phyloP scores from a whole-genome alignment of 345 rosid species.

The Linum tenue region DNA sequence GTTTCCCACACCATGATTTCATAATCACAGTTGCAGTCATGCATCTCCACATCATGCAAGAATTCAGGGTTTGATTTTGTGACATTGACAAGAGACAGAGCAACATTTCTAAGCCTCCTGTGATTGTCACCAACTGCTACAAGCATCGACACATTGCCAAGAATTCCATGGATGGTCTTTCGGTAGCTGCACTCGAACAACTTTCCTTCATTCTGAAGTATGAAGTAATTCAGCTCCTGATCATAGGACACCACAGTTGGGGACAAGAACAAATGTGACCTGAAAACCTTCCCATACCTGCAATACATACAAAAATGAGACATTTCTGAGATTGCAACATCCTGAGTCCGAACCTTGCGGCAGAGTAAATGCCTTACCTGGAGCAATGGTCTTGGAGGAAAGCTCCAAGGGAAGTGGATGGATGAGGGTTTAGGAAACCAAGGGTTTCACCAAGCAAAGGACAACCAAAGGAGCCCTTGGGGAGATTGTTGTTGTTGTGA shows the following conservation, averaged over 20 bases:
- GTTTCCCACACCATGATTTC: conserved; percentile 34
- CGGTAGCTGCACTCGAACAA: conserved; percentile 21
- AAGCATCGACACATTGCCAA: conserved; percentile 53
- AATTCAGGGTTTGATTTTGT: conserved; percentile 43
- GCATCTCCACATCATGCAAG: conserved; percentile 30
- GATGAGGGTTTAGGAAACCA: conserved; percentile 38
- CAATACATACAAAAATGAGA: neutral
- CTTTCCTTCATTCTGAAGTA: conserved; percentile 24
- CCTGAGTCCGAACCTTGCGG: too few relatives aligned
- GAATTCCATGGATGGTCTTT: conserved; percentile 43
- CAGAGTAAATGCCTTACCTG: conserved; percentile 16
- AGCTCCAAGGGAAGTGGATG: conserved; percentile 38
- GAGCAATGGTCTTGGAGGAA: conserved; percentile 40
- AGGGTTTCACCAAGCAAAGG: conserved; percentile 57
- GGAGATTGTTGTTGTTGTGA: conserved; percentile 7
- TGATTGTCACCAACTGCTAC: conserved; percentile 30
- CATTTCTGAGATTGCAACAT: neutral
- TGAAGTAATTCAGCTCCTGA: conserved; percentile 16
- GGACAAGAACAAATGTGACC: conserved; percentile 19
- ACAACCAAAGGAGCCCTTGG: conserved; percentile 47
- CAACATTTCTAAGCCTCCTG: conserved; percentile 37
- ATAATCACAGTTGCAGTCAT: conserved; percentile 21
- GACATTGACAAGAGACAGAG: conserved; percentile 29
- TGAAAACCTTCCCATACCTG: conserved; percentile 24
- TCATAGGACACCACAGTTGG: conserved; percentile 22